Base-by-base conservation (phyloP, 2,329 filamentous ascomycete genomes). In the Pseudogymnoascus sp. region DNA sequence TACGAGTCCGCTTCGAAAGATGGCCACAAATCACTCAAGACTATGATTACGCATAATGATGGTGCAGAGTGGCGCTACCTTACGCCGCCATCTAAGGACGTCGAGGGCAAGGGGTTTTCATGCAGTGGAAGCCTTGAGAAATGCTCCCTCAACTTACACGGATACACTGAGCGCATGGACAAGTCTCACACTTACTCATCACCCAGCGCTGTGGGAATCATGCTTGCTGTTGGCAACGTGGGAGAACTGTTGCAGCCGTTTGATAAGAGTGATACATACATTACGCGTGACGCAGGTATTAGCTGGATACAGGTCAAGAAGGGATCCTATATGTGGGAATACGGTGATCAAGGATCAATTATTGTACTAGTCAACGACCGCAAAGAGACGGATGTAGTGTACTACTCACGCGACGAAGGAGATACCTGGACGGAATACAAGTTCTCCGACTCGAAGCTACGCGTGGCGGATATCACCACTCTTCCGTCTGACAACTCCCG, bases 41-140 rank as follows among this genome's bases (percentile, higher is more conserved):
- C 90, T 37, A 86, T 89, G 78, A 97, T 99, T 70, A 96, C 91
- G 0, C 94, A 99, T 76, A 97, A 97, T 69, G 94, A 99, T 71
- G 94, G 93, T 35, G 89, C 89, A 0, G 85, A 92, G 71, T 99
- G 94, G 94, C 80, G 80, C 28, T 85, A 86, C 64, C 76, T 99
- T 8, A 75, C 84, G 9, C 86, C 91, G n/a, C 93, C 91, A 0
- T 70, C 75, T 37, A 82, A 85, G 66, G 86, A 93, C 67, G 78
- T 82, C 0, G 84, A 94, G 30, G 85, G 84, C 66, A 89, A 93
- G 67, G 73, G 78, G 1, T 95, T 88, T 70, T 74, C 77, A 11
- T 97, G 94, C 76, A 80, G 77, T 58, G 80, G 80, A 63, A 75
- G 76, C 22, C 83, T 86, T 14, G 79, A 85, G 18, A 82, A 86